Base-by-base conservation (phyloP, 441 rosid species). In the Biscutella laevigata region DNA sequence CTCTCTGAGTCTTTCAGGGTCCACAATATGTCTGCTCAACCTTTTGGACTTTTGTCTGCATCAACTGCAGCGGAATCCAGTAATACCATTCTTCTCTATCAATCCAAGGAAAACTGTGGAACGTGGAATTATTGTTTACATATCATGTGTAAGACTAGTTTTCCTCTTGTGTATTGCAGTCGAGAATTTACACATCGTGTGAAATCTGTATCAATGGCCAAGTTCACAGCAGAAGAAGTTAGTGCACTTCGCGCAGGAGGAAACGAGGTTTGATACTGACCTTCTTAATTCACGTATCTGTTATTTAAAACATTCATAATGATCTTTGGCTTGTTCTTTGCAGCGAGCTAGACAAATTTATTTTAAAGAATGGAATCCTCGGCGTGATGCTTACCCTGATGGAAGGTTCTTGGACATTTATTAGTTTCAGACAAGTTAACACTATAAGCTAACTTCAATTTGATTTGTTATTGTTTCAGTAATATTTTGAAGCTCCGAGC, bases 11-110 rank as follows among this genome's bases (percentile, higher is more conserved):
- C 28, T 51, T 39, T 26, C 78, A 91, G 96, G 98, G 96, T 43
- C 96, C 98, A 1, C 98, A 91, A 59, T 88, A 88, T 59, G 94
- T 86, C 20, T 91, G 98, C 72, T 79, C 89, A 53, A 91, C 91
- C 10, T 91, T 91, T 74, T 75, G 62, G 60, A 82, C 95, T 44
- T 92, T 92, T 71, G 78, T 88, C 47, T 92, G 98, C 81, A 82
- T 76, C 26, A 86, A 72, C 49, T 88, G 96, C 57, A 78, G 95
- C n/a, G 95, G 94, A 60, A 71, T 83, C 33, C 98, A 92, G 96
- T 88, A 37, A 74, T 88, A 71, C 8, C 37, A 51, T 20, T 19
- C 8, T 21, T 19, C 20, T 38, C 16, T 38, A 7, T 10, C 11
- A 45, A 12, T 19, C 32, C 32, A 30, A 38, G 19, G 16, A 53